Evolutionary conservation across 2,329 filamentous ascomycete species (phyloP).

Genomic region (Trichoderma sp.): DNA sequence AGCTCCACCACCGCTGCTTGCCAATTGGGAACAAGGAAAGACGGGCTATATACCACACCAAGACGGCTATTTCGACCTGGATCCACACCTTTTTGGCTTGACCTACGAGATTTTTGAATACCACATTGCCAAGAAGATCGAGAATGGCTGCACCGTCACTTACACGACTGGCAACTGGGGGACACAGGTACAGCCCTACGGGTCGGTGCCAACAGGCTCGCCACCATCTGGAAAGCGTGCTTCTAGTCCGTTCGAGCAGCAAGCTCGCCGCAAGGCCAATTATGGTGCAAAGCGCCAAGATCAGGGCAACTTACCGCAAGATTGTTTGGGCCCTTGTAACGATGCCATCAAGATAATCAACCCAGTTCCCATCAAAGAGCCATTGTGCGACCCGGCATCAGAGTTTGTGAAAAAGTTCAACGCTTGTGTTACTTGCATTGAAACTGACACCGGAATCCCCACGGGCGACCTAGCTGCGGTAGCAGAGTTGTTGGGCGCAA

Average conservation of each 20-base stretch:
- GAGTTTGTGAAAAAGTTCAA: too few relatives aligned
- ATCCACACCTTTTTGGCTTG: constrained; percentile 62
- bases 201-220: constrained; percentile 29
- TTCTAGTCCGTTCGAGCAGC: constrained; percentile 10
- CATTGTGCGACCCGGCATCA: too few relatives aligned
- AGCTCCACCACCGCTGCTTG: constrained; percentile 41
- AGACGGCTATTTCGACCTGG: constrained; percentile 64
- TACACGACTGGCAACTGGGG: constrained; percentile 58
- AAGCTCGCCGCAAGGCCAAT: constrained; percentile 29
- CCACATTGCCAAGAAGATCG: constrained; percentile 40
- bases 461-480: too few relatives aligned
- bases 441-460: constrained; percentile 28
- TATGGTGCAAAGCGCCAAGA: constrained; percentile 44
- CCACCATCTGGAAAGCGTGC: constrained; percentile 15
- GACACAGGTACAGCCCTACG: constrained; percentile 49
- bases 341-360: too few relatives aligned
- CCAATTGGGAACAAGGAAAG: constrained; percentile 46
- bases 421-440: constrained; percentile 50
- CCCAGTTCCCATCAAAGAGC: too few relatives aligned
- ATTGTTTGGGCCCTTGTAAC: too few relatives aligned
- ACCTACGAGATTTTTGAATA: constrained; percentile 62
- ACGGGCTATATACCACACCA: constrained; percentile 54
- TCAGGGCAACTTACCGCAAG: too few relatives aligned
- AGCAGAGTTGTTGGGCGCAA: too few relatives aligned
- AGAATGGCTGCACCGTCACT: constrained; percentile 45